Percentiles rank a stretch among this genome's conserved stretches.
Conservation (phyloP, 148 eudicot species). For the Tetragonia tetragonoides region DNA sequence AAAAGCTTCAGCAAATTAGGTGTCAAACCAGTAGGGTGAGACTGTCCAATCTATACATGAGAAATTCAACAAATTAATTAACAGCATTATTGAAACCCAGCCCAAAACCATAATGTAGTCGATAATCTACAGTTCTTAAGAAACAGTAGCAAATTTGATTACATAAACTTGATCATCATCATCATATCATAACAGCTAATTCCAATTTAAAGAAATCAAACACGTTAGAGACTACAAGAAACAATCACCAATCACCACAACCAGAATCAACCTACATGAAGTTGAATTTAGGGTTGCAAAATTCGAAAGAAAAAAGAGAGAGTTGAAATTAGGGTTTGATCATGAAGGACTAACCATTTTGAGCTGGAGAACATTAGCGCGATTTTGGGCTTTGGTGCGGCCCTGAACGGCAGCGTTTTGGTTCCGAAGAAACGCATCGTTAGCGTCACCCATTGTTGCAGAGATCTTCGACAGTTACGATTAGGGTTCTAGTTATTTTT, state of each 20-base stretch:
- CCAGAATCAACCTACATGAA: background rate
- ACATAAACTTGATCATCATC: too few species aligned
- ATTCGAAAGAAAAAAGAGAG: background rate
- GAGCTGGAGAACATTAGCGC: slow-evolving; percentile 78
- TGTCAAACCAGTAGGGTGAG: slow-evolving; percentile 95
- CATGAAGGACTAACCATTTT: slow-evolving; percentile 45
- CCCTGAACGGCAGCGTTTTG: slow-evolving; percentile 71
- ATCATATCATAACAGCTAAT: too few species aligned
- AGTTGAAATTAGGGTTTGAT: background rate
- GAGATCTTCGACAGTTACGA: slow-evolving; percentile 18
- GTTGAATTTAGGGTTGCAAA: background rate
- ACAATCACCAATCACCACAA: background rate
- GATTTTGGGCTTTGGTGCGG: slow-evolving; percentile 80
- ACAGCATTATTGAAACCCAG: background rate
- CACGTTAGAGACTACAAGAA: too few species aligned
- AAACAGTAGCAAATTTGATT: too few species aligned
- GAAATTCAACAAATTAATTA: background rate
- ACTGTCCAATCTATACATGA: slow-evolving; percentile 69
- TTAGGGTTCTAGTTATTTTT: slow-evolving; percentile 18
- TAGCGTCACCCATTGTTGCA: slow-evolving; percentile 58
- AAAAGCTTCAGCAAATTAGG: slow-evolving; percentile 76
- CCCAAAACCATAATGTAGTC: background rate
- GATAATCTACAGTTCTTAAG: too few species aligned
- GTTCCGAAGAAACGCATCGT: slow-evolving; percentile 77
- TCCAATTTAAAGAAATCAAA: too few species aligned